Conservation (phyloP, 345 rosid genomes). For the Salix dunnii region DNA sequence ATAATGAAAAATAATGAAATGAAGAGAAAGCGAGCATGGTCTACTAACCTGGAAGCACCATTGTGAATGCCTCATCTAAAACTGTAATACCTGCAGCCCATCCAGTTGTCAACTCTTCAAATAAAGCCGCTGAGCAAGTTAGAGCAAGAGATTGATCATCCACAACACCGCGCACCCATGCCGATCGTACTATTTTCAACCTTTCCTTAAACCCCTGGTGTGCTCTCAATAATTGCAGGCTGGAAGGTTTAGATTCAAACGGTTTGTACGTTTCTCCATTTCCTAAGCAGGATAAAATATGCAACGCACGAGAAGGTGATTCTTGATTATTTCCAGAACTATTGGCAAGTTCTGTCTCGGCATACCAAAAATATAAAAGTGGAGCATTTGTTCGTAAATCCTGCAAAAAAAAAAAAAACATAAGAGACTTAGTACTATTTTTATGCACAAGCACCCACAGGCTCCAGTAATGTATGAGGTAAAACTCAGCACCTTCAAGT, state of each 20-base stretch:
- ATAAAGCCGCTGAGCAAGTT: constrained; percentile 71
- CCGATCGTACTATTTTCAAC: constrained; percentile 48
- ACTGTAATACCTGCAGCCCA: constrained; percentile 58
- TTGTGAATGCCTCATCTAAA: constrained; percentile 56
- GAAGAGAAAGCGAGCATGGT: not conserved
- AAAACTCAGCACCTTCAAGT: not conserved
- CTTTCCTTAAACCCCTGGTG: constrained; percentile 82
- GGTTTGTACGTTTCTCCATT: constrained; percentile 60
- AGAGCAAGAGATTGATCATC: constrained; percentile 75
- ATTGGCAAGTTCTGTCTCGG: constrained; percentile 66
- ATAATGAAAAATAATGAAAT: not conserved
- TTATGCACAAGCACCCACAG: not conserved
- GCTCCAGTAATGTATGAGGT: too few relatives aligned
- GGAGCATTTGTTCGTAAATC: constrained; percentile 61
- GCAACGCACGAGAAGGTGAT: constrained; percentile 58
- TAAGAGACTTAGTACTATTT: constrained; percentile 17
- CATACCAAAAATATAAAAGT: constrained; percentile 81
- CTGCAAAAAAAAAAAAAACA: constrained; percentile 38
- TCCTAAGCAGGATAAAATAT: constrained; percentile 74
- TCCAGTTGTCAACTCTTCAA: constrained; percentile 79
- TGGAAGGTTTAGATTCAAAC: constrained; percentile 61
- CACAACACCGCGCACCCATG: constrained; percentile 67
- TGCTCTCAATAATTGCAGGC: constrained; percentile 78
- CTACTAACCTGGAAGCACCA: constrained; percentile 83
- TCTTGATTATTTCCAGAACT: constrained; percentile 32